Base-by-base conservation (phyloP, 257 asterid genomes). In the Rubia yunnanensis region DNA sequence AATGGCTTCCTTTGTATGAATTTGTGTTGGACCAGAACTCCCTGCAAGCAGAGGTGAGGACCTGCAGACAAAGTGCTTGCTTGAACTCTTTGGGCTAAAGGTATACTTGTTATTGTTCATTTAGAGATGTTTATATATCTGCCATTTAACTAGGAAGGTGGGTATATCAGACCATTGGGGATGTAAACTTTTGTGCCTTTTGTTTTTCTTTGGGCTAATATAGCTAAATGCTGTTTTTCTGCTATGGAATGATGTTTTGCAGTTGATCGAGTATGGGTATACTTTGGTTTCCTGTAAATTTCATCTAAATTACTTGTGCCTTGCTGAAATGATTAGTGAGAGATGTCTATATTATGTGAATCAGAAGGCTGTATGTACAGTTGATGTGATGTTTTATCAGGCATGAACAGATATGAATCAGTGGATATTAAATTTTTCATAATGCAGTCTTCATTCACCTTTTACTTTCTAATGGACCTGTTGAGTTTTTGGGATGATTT, bases 11-110 rank as follows among this genome's bases (percentile, higher is more conserved):
- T 50, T 62, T 73, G 49, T 60, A 49, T 66, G 62, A 35, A 65
- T 63, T 72, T 44, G 7, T 44, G 52, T 74, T 66, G 66, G 68
- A 76, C 67, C 92, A 94, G 99, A 80, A 70, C 76, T 94, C 78
- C 97, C 99, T 39, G 79, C 95, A 56, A 88, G 83, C 82, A 81
- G 96, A 84, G 96, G 99, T 9, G 99, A 94, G 85, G 96, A 94
- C 61, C 83, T 94, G 78, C 99, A 94, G 78, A 82, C 95, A 27
- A 94, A 82, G 87, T 94, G 99, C 88, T 84, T 94, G 88, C 77
- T 88, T 31, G 97, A 94, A 83, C 97, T 94, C 61, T 94, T 88
- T 73, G 98, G 96, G 68, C 88, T 88, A 66, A 94, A 94, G 99
- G 97, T 94, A 86, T 74, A 70, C 60, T 44, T 67, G 1, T 46